Conservation (phyloP, 805 yeast species). For the Teunomyces cretensis region DNA sequence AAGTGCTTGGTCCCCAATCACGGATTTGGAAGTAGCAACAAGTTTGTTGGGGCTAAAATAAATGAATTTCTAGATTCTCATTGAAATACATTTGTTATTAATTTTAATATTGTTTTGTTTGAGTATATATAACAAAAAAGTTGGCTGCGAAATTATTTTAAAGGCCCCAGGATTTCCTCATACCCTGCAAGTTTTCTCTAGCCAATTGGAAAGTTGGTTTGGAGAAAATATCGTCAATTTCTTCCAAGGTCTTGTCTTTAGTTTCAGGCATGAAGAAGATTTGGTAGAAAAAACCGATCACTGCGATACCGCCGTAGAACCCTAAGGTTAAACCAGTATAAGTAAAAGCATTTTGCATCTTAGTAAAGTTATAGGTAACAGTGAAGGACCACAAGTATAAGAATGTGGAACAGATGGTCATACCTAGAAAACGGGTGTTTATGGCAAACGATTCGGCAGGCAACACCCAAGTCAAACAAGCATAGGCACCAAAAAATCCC, state of each 20-base stretch:
- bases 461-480: slow-evolving; percentile 67
- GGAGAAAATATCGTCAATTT: slow-evolving; percentile 62
- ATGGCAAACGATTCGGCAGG: slow-evolving; percentile 65
- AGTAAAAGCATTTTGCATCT: slow-evolving; percentile 57
- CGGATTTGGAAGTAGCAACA: not conserved
- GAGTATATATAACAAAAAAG: not conserved
- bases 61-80: not conserved
- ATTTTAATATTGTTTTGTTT: not conserved
- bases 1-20: slow-evolving; percentile 15
- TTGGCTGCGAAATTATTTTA: not conserved
- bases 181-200: slow-evolving; percentile 31
- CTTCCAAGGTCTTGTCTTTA: slow-evolving; percentile 69
- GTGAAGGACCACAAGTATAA: slow-evolving; percentile 63
- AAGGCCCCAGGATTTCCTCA: slow-evolving; percentile 20
- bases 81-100: not conserved
- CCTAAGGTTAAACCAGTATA: slow-evolving; percentile 63
- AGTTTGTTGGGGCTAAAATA: not conserved
- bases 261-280: slow-evolving; percentile 67
- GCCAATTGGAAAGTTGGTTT: slow-evolving; percentile 43
- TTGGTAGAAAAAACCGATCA: slow-evolving; percentile 55
- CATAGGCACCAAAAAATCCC: slow-evolving; percentile 66
- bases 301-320: slow-evolving; percentile 67
- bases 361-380: slow-evolving; percentile 61
- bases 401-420: slow-evolving; percentile 57
- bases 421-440: slow-evolving; percentile 60